phyloP scores from a whole-genome alignment of 768 basidiomycete species.

The Tulasnella sp. region DNA sequence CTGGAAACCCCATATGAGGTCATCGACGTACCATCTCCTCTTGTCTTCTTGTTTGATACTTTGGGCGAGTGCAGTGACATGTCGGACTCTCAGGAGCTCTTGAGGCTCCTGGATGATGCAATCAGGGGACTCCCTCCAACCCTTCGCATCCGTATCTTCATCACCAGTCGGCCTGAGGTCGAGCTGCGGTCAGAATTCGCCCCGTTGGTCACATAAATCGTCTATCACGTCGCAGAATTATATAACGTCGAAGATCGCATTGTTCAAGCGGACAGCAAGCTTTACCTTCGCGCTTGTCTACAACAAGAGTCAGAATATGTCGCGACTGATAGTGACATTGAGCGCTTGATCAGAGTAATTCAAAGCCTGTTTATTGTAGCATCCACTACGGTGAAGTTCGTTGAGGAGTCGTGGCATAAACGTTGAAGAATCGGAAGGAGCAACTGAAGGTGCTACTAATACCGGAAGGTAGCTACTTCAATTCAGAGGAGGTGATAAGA shows the following conservation, averaged over 20 bases:
- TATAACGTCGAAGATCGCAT: constrained; percentile 13
- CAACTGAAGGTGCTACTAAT: no score
- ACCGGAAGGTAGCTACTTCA: no score
- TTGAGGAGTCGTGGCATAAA: no score
- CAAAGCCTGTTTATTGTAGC: no score
- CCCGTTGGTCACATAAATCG: neutral
- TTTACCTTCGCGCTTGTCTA: constrained; percentile 9
- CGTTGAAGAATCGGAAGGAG: no score
- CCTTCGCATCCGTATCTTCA: constrained; percentile 24
- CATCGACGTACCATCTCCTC: neutral
- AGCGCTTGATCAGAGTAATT: no score
- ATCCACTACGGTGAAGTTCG: no score
- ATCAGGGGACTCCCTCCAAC: neutral
- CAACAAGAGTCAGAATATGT: no score
- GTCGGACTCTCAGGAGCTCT: constrained; percentile 13
- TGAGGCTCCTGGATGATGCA: constrained; percentile 21
- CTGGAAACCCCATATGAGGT: constrained; percentile 3
- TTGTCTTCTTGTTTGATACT: constrained; percentile 30
- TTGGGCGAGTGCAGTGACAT: constrained; percentile 27
- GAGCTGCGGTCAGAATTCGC: constrained; percentile 20
- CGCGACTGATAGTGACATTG: no score
- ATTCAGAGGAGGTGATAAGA: no score
- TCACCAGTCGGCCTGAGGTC: constrained; percentile 27
- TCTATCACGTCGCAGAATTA: neutral
- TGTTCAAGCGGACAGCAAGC: constrained; percentile 11